Evolutionary conservation across 73 alveolate species (phyloP).

Genomic region (Stentor coeruleus): DNA sequence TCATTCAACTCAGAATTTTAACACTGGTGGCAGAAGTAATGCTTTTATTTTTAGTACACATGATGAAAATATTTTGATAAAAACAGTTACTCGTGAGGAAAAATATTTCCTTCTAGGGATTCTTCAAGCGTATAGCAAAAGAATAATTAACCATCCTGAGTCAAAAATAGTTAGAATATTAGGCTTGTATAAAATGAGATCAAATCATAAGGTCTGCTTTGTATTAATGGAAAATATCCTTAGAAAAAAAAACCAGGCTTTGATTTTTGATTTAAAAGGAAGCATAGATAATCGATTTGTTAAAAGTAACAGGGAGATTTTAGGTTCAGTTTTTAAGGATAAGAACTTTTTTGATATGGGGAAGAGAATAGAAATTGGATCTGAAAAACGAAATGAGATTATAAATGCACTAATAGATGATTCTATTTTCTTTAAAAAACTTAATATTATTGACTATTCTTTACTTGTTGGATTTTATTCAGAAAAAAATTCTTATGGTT

Average conservation of each 20-base stretch:
- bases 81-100: constrained; percentile 4
- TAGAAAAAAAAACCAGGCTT: not conserved
- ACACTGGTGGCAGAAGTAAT: constrained; percentile 19
- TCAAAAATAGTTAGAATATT: constrained; percentile 1
- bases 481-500: too few species aligned
- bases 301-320: too few species aligned
- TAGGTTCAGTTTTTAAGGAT: not conserved
- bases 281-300: not conserved
- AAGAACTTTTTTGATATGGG: not conserved
- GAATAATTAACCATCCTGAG: not conserved
- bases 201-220: not conserved
- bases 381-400: not conserved
- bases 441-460: constrained; percentile 19
- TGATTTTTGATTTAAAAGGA: constrained; percentile 19
- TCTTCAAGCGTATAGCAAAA: not conserved
- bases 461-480: not conserved
- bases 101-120: not conserved
- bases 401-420: not conserved
- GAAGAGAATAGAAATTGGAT: not conserved
- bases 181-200: not conserved
- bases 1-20: not conserved
- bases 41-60: constrained; percentile 9
- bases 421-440: not conserved
- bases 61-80: not conserved
- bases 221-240: constrained; percentile 5